These are phyloP conservation scores for Ophiostoma perfectum DNA, from an alignment of 2,329 filamentous ascomycete genomes.

Conservation along the genomic window DNA sequence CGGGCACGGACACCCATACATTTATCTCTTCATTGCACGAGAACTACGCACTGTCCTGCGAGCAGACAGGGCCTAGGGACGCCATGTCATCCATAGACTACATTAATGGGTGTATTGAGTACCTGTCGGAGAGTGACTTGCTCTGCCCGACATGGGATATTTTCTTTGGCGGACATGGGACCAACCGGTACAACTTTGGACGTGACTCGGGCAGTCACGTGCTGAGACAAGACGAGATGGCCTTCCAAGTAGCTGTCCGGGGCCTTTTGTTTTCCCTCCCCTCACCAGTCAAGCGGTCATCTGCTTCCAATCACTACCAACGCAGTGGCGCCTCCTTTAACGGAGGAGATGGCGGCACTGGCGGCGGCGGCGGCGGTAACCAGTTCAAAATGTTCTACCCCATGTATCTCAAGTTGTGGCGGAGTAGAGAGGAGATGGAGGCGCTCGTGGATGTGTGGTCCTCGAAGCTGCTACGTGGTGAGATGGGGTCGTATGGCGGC, in stretches of 20 bases:
- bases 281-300: slow-evolving; percentile 71
- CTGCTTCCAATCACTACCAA: slow-evolving; percentile 37
- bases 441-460: slow-evolving; percentile 66
- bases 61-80: slow-evolving; percentile 47
- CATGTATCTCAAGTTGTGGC: slow-evolving; percentile 75
- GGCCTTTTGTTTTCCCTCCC: slow-evolving; percentile 82
- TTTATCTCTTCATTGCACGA: slow-evolving; percentile 44
- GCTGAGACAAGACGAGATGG: slow-evolving; percentile 86
- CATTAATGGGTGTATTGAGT: slow-evolving; percentile 78
- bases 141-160: slow-evolving; percentile 67
- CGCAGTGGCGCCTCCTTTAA: slow-evolving; percentile 18
- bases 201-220: slow-evolving; percentile 62
- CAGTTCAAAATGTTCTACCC: slow-evolving; percentile 91
- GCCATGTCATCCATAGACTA: slow-evolving; percentile 64
- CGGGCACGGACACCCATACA: slow-evolving; percentile 74
- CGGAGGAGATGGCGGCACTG: slow-evolving; percentile 28
- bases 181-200: slow-evolving; percentile 36
- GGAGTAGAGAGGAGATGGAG: slow-evolving; percentile 74
- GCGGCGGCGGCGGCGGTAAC: slow-evolving; percentile 48
- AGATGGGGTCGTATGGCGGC: slow-evolving; percentile 44
- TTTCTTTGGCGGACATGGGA: slow-evolving; percentile 56
- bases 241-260: slow-evolving; percentile 83
- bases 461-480: slow-evolving; percentile 53
- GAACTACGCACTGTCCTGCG: slow-evolving; percentile 85
- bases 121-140: slow-evolving; percentile 81